Base-by-base conservation (phyloP, 768 basidiomycete genomes). In the Tephrocybe sp. region DNA sequence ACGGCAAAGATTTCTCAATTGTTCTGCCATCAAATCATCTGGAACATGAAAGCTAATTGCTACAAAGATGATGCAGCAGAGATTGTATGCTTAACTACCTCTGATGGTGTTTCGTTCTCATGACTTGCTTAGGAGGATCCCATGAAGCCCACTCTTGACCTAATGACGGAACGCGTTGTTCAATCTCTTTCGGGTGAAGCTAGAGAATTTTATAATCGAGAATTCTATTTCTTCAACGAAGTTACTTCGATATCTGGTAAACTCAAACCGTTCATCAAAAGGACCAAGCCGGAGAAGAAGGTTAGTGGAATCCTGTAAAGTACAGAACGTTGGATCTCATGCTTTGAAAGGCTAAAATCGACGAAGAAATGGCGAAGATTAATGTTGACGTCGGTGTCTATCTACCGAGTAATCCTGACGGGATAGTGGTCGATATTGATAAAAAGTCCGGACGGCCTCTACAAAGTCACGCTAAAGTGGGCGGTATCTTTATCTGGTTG, bases 11-110 rank as follows among this genome's bases (percentile, higher is more conserved):
- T 98, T 46, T 98, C 96, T 1, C 95, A 96, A 65, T 69, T 93
- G 19, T 99, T 99, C 73, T 99, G 97, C 64, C 97, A 99, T 65
- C 97, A 99, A 72, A 98, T 98, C 56, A 92, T 99, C 55, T 99
- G 97, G 97, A 99, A 98, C 66, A 98, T 98, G 97, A 96, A 96
- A 62, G 97, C 97, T 4, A 99, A 99, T 62, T 93, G 90, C 55
- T 97, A 84, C 67, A 92, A 89, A 60, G 96, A 94, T 60, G 97
- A 98, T 61, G 73, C 77, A 6, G 92, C 84, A 12, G 94, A 95
- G 66, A 75, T 89, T 52, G 92, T 90, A 60, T 45, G 82, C 73
- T 46, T 31, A 22, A 46, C 20, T 8, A 32, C 14, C 11, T 42
- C 23, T 9, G 26, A 17, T 9, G 4, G 42, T 19, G 10, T 6